phyloP scores from a whole-genome alignment of 192 early-diverging fungal species.

The Phycomyces blakesleeanus region DNA sequence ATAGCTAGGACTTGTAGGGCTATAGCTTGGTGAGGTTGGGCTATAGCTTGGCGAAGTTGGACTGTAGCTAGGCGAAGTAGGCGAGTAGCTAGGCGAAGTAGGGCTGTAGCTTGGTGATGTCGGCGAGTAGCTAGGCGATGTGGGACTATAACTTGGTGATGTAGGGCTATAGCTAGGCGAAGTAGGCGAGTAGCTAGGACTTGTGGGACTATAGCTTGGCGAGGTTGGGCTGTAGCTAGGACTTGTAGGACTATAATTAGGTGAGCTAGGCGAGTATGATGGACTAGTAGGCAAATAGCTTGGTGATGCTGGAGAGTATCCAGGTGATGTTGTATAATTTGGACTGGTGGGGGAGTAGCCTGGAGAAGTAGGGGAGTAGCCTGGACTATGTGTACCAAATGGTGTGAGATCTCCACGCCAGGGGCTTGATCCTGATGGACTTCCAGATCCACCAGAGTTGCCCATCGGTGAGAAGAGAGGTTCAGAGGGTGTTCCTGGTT shows the following conservation, averaged over 20 bases:
- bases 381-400: slow-evolving; percentile 40
- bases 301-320: slow-evolving; percentile 75
- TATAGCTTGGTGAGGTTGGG: slow-evolving; percentile 70
- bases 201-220: slow-evolving; percentile 59
- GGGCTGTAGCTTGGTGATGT: slow-evolving; percentile 58
- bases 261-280: slow-evolving; percentile 61
- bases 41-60: slow-evolving; percentile 70
- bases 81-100: slow-evolving; percentile 62
- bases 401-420: slow-evolving; percentile 42
- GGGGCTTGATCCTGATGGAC: slow-evolving; percentile 50
- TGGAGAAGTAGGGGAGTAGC: slow-evolving; percentile 65
- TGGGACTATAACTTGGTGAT: slow-evolving; percentile 60
- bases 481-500: slow-evolving; percentile 67
- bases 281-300: slow-evolving; percentile 66
- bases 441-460: slow-evolving; percentile 68
- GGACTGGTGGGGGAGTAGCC: slow-evolving; percentile 62
- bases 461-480: slow-evolving; percentile 83
- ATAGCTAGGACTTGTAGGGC: slow-evolving; percentile 69
- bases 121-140: slow-evolving; percentile 52
- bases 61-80: slow-evolving; percentile 72
- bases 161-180: slow-evolving; percentile 76
- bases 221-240: slow-evolving; percentile 64
- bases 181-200: slow-evolving; percentile 73
- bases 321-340: slow-evolving; percentile 64
- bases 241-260: slow-evolving; percentile 63